Conservation (phyloP, 176 grass and related monocot species). For the maize (Zea mays) region Zm-B73-REFERENCE-NAM-5.0 NC_050097.1:3351001-3351500, state of each 20-base stretch:
- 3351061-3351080: background rate
- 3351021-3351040: slow-evolving; percentile 98
- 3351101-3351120: background rate
- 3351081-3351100: background rate
- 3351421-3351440: slow-evolving; percentile 95
- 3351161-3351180: background rate
- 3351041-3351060: slow-evolving; percentile 34
- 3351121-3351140: background rate
- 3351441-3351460: slow-evolving; percentile 89
- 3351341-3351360: background rate
- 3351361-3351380: background rate
- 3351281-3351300: background rate
- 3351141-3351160: background rate
- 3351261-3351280: background rate
- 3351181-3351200: no score
- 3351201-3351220: background rate
- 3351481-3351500: slow-evolving; percentile 99
- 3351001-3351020: slow-evolving; percentile 90
- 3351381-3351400: slow-evolving; percentile 92
- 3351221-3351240: background rate
- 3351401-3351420: slow-evolving; percentile 89
- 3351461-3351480: slow-evolving; percentile 88
- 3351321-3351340: background rate
- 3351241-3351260: background rate
- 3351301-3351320: background rate